Evolutionary conservation across 1,139 yeast species (phyloP).

Genomic region (Debaryomyces nepalensis): DNA sequence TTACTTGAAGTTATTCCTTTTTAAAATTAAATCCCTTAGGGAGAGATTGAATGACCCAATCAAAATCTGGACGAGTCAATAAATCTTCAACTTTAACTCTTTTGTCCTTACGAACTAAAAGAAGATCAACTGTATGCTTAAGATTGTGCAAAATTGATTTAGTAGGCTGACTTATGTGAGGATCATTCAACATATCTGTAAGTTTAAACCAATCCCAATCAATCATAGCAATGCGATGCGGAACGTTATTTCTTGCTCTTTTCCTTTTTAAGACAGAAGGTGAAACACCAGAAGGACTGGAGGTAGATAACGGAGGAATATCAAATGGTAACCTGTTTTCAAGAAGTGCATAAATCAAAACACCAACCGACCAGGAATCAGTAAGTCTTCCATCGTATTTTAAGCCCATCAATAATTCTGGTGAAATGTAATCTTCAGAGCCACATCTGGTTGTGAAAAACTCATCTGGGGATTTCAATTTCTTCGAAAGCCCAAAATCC

Average conservation of each 20-base stretch:
- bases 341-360: slow-evolving; percentile 76
- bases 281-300: slow-evolving; percentile 36
- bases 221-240: slow-evolving; percentile 89
- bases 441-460: slow-evolving; percentile 87
- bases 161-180: slow-evolving; percentile 22
- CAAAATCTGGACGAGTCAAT: slow-evolving; percentile 20
- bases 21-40: slow-evolving; percentile 17
- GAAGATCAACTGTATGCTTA: slow-evolving; percentile 35
- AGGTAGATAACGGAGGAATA: slow-evolving; percentile 49
- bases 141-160: slow-evolving; percentile 31
- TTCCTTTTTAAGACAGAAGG: slow-evolving; percentile 55
- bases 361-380: slow-evolving; percentile 95
- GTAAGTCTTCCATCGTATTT: slow-evolving; percentile 88
- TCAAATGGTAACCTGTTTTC: slow-evolving; percentile 93
- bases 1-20: not conserved
- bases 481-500: slow-evolving; percentile 87
- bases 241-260: slow-evolving; percentile 62
- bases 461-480: slow-evolving; percentile 61
- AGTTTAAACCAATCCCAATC: slow-evolving; percentile 82
- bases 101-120: slow-evolving; percentile 47
- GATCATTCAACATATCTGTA: slow-evolving; percentile 24
- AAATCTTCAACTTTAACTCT: slow-evolving; percentile 26
- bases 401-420: slow-evolving; percentile 87
- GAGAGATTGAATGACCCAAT: slow-evolving; percentile 26
- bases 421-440: slow-evolving; percentile 93